phyloP scores from a whole-genome alignment of 371 early-diverging fungal species.

The Apophysomyces variabilis region DNA sequence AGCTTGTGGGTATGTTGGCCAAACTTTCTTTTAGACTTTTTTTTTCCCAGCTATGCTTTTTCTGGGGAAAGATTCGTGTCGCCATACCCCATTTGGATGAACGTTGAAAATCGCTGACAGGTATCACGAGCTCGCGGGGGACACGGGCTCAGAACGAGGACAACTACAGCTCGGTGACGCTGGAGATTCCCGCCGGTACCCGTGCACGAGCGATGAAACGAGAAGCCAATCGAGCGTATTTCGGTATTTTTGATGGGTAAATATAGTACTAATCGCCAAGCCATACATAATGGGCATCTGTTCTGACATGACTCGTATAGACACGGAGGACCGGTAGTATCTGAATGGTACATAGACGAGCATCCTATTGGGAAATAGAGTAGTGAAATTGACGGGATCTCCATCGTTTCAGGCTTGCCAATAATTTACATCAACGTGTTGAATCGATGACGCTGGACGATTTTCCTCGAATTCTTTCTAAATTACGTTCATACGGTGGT shows the following conservation, averaged over 20 bases:
- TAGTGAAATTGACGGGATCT: not conserved
- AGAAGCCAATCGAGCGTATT: conserved; percentile 46
- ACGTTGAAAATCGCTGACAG: conserved; percentile 14
- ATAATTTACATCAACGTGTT: conserved; percentile 47
- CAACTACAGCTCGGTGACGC: conserved; percentile 36
- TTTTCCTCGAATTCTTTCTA: conserved; percentile 34
- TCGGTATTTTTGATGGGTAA: conserved; percentile 64
- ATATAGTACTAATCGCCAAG: not conserved
- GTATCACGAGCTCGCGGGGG: conserved; percentile 47
- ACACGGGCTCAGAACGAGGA: conserved; percentile 56
- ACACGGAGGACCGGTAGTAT: conserved; percentile 50
- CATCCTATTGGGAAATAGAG: not conserved
- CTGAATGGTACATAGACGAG: conserved; percentile 40
- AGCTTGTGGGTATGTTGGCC: conserved; percentile 33
- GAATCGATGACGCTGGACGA: conserved; percentile 43
- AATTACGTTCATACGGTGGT: conserved; percentile 45
- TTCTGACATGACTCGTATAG: conserved; percentile 16
- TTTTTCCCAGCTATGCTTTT: not conserved
- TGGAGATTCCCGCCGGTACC: conserved; percentile 33
- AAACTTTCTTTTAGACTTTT: not conserved
- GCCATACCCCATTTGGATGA: conserved; percentile 6
- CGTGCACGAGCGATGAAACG: conserved; percentile 29
- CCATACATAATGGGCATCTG: no score
- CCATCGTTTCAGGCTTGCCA: conserved; percentile 34
- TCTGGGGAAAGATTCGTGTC: conserved; percentile 1